These are phyloP conservation scores for Jatropha curcas DNA, from an alignment of 345 rosid species.

Conservation along the genomic window DNA sequence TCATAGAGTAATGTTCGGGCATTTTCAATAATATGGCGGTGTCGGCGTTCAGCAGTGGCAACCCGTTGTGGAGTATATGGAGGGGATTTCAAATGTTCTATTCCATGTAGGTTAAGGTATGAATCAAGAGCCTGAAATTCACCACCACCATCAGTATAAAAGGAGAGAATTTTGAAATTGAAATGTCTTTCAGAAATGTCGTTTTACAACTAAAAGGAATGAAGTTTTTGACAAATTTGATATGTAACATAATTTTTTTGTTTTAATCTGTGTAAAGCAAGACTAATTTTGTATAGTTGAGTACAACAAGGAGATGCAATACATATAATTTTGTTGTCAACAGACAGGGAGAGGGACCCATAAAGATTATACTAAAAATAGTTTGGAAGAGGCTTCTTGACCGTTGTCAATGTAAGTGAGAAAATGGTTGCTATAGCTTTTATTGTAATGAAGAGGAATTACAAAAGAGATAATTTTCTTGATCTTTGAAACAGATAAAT, in stretches of 20 bases:
- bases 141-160: slow-evolving; percentile 1
- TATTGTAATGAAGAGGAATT: neutral
- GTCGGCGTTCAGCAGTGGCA: neutral
- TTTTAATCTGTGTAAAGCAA: neutral
- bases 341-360: neutral
- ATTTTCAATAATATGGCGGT: neutral
- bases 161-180: neutral
- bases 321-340: slow-evolving; percentile 2
- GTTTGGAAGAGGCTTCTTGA: neutral
- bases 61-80: neutral
- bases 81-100: neutral
- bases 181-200: slow-evolving; percentile 9
- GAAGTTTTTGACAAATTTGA: neutral
- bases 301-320: neutral
- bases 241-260: neutral
- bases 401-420: neutral
- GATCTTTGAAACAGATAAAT: no score
- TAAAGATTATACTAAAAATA: neutral
- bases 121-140: neutral
- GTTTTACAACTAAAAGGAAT: neutral
- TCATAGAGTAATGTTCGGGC: neutral
- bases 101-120: neutral
- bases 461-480: neutral
- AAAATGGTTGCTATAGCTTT: neutral
- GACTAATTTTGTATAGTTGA: neutral